Percentiles rank a stretch among this genome's conserved stretches.
These are phyloP conservation scores for Maudiozyma pseudohumilis DNA, from an alignment of 805 yeast genomes.

Conservation along the genomic window DNA sequence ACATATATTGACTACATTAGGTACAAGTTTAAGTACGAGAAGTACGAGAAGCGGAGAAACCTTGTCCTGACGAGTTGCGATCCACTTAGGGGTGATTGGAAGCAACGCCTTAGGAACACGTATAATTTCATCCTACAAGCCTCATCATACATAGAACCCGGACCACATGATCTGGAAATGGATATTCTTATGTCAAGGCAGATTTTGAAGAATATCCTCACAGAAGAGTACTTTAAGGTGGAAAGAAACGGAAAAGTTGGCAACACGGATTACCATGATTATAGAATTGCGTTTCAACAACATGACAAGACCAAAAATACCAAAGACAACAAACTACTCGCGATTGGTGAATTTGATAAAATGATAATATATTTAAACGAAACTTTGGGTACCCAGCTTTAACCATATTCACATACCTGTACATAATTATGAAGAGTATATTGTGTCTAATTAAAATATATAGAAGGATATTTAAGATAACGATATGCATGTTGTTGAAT, in stretches of 20 bases:
- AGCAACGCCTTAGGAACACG: conserved; percentile 8
- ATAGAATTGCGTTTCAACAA: conserved; percentile 12
- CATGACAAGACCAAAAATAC: conserved; percentile 1
- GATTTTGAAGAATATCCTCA: conserved; percentile 22
- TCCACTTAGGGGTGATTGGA: conserved; percentile 6
- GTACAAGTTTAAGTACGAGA: conserved; percentile 23
- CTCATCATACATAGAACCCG: conserved; percentile 9
- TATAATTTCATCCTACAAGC: conserved; percentile 21
- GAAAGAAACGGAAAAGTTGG: conserved; percentile 1
- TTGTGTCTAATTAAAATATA: no score
- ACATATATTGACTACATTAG: conserved; percentile 22
- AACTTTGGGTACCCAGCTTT: conserved; percentile 18
- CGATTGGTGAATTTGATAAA: conserved; percentile 20
- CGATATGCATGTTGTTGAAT: no score
- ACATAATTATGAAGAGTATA: no score
- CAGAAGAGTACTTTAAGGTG: conserved; percentile 21
- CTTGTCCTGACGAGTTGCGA: no score
- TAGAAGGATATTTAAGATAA: no score
- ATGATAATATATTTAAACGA: conserved; percentile 21
- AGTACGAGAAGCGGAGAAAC: conserved; percentile 16
- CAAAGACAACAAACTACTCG: conserved; percentile 2
- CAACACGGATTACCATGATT: conserved; percentile 5
- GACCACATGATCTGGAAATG: conserved; percentile 1
- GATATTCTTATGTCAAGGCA: conserved; percentile 7
- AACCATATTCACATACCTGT: no score